A percentile compares a stretch with the other conserved stretches of the same genome.
phyloP scores from a whole-genome alignment of 2,329 filamentous ascomycete genomes.

The Epicoccum sorghinum region DNA sequence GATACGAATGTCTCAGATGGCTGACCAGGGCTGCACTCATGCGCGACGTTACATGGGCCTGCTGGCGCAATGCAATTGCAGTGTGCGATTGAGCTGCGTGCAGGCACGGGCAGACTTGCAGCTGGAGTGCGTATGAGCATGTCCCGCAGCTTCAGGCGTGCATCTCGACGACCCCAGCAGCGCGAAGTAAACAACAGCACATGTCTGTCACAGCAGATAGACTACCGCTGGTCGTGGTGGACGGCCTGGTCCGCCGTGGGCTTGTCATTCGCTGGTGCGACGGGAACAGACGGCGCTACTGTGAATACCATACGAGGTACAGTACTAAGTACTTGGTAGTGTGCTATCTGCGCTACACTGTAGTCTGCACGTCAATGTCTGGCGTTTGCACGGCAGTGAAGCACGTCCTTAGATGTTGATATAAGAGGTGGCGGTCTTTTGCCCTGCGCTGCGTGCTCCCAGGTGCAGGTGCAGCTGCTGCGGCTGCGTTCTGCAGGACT shows the following conservation, averaged over 20 bases:
- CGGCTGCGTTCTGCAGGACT: neutral
- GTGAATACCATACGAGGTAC: too few species aligned
- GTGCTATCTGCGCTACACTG: too few species aligned
- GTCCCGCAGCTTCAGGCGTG: neutral
- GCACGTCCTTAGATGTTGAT: too few species aligned
- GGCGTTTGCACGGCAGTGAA: too few species aligned
- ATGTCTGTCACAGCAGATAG: neutral
- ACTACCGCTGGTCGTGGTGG: neutral
- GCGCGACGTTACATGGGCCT: slow-evolving; percentile 3
- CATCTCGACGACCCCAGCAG: neutral
- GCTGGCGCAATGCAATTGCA: neutral
- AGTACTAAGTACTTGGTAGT: too few species aligned
- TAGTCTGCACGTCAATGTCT: too few species aligned
- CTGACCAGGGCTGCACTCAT: neutral
- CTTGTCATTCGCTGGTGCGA: neutral
- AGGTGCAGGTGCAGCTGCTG: neutral
- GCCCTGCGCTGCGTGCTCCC: too few species aligned
- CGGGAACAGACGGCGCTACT: neutral
- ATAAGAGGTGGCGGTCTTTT: too few species aligned
- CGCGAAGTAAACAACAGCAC: neutral
- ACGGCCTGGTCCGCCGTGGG: slow-evolving; percentile 4
- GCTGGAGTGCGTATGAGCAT: neutral
- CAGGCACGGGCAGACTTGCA: neutral
- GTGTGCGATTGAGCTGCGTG: neutral
- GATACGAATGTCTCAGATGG: neutral